Conservation (phyloP, 2,329 filamentous ascomycete species). For the Talaromyces sp. region DNA sequence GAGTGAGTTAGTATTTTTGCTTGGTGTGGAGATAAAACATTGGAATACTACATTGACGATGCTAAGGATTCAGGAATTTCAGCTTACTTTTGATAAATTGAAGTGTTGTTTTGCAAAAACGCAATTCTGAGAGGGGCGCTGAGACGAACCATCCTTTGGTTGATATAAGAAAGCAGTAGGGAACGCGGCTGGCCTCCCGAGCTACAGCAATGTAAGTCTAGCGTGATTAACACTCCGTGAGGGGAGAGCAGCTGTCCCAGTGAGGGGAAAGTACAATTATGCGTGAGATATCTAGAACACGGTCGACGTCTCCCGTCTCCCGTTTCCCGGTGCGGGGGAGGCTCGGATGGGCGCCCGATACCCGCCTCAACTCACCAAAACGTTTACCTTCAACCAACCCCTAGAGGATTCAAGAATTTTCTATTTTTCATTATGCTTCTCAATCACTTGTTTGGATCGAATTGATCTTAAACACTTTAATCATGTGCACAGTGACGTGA, state of each 20-base stretch:
- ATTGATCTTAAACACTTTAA: too few species aligned
- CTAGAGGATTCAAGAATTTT: too few species aligned
- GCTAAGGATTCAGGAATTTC: background rate
- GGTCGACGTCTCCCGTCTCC: background rate
- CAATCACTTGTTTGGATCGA: too few species aligned
- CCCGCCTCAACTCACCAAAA: background rate
- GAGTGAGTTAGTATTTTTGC: background rate
- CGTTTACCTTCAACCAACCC: too few species aligned
- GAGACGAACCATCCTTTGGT: background rate
- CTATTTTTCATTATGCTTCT: too few species aligned
- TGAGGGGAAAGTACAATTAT: background rate
- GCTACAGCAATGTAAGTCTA: too few species aligned
- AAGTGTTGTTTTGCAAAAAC: background rate
- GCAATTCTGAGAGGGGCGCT: too few species aligned
- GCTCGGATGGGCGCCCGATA: background rate
- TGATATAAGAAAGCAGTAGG: background rate
- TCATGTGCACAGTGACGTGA: too few species aligned
- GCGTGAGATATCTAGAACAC: background rate
- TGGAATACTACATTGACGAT: too few species aligned
- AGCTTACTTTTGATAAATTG: background rate
- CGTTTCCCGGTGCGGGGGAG: background rate
- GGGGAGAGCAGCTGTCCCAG: background rate
- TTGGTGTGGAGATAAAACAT: too few species aligned
- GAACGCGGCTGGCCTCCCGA: background rate
- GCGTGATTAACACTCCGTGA: background rate